Evolutionary conservation across 257 asterid species (phyloP).

Genomic region (Solanum pennellii): DNA sequence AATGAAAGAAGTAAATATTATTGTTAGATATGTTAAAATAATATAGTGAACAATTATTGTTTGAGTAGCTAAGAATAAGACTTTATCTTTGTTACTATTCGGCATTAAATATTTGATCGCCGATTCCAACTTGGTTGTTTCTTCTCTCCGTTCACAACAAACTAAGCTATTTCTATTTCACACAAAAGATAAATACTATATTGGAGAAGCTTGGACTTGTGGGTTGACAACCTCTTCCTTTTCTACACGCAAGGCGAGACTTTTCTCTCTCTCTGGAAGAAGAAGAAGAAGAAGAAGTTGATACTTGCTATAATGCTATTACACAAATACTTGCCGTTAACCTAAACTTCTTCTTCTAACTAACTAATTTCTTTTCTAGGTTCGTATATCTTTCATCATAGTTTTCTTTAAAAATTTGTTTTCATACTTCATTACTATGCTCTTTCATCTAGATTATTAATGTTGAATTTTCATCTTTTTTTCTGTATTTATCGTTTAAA

Average conservation of each 20-base stretch:
- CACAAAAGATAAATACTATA: not conserved
- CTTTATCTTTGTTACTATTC: not conserved
- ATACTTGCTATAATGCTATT: not conserved
- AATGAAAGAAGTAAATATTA: too few species aligned
- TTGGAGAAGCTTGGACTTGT: conserved; percentile 10
- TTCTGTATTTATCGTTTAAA: not conserved
- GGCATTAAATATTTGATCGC: not conserved
- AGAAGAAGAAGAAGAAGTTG: not conserved
- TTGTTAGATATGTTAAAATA: too few species aligned
- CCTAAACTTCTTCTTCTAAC: conserved; percentile 15
- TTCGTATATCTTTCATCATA: conserved; percentile 7
- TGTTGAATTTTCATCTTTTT: not conserved
- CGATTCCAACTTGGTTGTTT: not conserved
- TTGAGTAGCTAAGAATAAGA: too few species aligned
- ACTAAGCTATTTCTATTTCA: not conserved
- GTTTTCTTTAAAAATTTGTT: too few species aligned
- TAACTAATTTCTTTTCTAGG: conserved; percentile 21
- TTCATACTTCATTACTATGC: not conserved
- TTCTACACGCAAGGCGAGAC: conserved; percentile 32
- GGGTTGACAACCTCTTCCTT: conserved; percentile 15
- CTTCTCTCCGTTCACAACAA: conserved; percentile 7
- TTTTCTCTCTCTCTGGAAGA: not conserved
- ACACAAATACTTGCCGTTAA: conserved; percentile 15
- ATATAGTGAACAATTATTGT: too few species aligned
- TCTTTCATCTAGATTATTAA: not conserved